Evolutionary conservation across 441 rosid species (phyloP).

Genomic region (Pelargonium australe): DNA sequence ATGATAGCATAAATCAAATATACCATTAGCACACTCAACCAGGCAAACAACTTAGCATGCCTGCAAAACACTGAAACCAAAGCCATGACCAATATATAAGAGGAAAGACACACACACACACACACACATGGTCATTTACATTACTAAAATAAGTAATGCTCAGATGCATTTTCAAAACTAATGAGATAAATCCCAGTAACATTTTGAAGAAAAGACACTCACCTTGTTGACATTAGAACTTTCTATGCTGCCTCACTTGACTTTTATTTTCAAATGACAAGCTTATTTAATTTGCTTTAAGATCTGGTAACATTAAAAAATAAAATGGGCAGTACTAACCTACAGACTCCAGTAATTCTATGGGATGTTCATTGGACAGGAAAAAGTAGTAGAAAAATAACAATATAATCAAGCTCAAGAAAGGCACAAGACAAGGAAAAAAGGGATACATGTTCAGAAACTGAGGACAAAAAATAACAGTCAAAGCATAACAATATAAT

Average conservation of each 20-base stretch:
- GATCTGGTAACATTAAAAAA: not conserved
- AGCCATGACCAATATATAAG: not conserved
- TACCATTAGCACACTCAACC: conserved; percentile 1
- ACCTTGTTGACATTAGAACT: no score
- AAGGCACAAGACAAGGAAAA: not conserved
- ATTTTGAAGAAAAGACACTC: no score
- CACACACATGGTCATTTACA: no score
- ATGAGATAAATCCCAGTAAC: no score
- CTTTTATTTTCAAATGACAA: no score
- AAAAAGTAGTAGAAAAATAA: not conserved
- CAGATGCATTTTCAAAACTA: no score
- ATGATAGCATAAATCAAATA: not conserved
- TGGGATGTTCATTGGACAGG: not conserved
- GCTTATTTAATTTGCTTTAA: not conserved
- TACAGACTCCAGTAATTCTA: not conserved
- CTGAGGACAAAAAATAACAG: conserved; percentile 1
- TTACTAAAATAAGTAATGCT: no score
- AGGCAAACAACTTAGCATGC: not conserved
- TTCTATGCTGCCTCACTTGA: no score
- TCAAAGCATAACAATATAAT: not conserved
- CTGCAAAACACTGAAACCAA: not conserved
- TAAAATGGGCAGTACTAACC: not conserved
- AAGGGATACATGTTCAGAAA: not conserved
- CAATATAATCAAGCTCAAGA: conserved; percentile 2
- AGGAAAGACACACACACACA: not conserved